These are phyloP conservation scores for Dendrobium chrysotoxum DNA, from an alignment of 106 monocot genomes.

Conservation along the genomic window DNA sequence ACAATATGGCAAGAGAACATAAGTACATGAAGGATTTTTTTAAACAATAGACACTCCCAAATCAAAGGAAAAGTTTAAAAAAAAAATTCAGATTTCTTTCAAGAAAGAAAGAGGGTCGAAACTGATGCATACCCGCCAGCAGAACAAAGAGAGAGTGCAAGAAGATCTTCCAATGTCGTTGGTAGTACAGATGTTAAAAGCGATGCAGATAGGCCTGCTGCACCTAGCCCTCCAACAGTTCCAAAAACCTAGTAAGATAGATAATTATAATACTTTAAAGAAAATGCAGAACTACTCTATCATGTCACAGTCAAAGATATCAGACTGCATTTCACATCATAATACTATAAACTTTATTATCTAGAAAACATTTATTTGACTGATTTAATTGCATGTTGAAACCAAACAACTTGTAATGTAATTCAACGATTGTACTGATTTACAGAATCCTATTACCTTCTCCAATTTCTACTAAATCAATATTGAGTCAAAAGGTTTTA, in stretches of 20 bases:
- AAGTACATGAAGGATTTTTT: neutral
- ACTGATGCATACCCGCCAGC: conserved; percentile 69
- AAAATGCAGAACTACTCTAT: neutral
- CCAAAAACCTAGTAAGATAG: conserved; percentile 49
- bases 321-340: too few relatives aligned
- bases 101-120: neutral
- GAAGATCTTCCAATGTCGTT: conserved; percentile 88
- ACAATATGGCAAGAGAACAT: neutral
- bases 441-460: neutral
- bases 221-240: conserved; percentile 87
- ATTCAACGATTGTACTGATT: neutral
- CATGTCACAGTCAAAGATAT: too few relatives aligned
- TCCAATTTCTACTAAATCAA: neutral
- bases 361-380: neutral
- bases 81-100: neutral
- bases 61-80: neutral
- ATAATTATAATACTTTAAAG: neutral
- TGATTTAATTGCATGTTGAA: neutral
- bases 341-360: neutral
- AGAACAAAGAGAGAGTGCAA: conserved; percentile 82
- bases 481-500: neutral
- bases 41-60: neutral
- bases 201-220: conserved; percentile 92
- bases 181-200: conserved; percentile 90
- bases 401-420: neutral